Evolutionary conservation across 2,329 filamentous ascomycete genomes (phyloP).

Genomic region (Dactylellina leptospora): DNA sequence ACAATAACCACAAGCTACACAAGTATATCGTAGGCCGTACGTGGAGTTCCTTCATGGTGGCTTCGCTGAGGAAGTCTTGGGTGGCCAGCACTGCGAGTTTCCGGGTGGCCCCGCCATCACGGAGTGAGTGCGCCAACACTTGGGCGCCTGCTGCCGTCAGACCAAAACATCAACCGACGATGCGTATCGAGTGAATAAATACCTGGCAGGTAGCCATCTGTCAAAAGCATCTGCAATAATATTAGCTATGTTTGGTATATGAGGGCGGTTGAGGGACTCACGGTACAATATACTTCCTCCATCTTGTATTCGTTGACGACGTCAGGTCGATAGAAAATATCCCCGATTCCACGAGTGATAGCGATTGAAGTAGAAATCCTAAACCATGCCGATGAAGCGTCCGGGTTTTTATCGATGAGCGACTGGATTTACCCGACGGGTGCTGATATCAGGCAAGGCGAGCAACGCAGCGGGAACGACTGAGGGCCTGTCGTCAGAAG

Average conservation of each 20-base stretch:
- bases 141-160: constrained; percentile 74
- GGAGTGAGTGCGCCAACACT: constrained; percentile 91
- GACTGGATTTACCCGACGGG: too few relatives aligned
- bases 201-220: constrained; percentile 93
- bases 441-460: too few relatives aligned
- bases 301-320: not conserved
- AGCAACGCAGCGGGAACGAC: not conserved
- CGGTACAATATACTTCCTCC: constrained; percentile 57
- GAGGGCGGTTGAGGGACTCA: constrained; percentile 32
- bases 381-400: too few relatives aligned
- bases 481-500: constrained; percentile 35
- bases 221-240: constrained; percentile 79
- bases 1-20: too few relatives aligned
- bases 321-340: not conserved
- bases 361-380: not conserved
- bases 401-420: not conserved
- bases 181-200: constrained; percentile 57
- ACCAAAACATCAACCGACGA: constrained; percentile 32
- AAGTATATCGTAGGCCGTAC: too few relatives aligned
- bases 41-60: constrained; percentile 80
- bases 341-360: not conserved
- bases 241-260: not conserved
- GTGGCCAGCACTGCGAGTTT: constrained; percentile 87
- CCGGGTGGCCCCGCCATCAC: constrained; percentile 85
- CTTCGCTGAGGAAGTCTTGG: constrained; percentile 76